Evolutionary conservation across 805 yeast genomes (phyloP), one percentile per base, ranked within the genome.

Genomic region (Wickerhamiella hasegawae): DNA sequence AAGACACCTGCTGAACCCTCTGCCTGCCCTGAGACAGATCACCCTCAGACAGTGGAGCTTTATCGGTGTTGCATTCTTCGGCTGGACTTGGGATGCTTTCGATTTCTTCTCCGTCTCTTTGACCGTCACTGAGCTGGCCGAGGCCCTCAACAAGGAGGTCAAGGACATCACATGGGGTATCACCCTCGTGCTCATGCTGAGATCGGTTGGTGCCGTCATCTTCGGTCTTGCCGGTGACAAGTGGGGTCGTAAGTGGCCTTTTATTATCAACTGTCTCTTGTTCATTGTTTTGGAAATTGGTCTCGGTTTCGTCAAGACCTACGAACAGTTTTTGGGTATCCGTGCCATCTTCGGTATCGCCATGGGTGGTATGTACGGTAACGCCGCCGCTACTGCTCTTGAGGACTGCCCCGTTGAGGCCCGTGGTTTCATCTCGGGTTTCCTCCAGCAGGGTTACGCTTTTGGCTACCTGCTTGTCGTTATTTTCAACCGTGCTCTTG

Each of bases 381-480:
- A 71, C 39, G 68, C 74, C 24, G 67, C 76, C 18, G 76, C 78
- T 8, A 70, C 75, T 4, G 73, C 83, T 5, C 60, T 77, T 22
- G 80, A 74, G 44, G 78, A 75, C 46, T 64, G 72, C 33, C 82
- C 82, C 1, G 51, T 51, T 2, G 59, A 55, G 20, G 71, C 81
- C 11, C 64, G 78, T 46, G 77, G 79, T 27, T 55, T 73, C 31
- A 51, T 77, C 19, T 68, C 76, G 14, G 84, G 84, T 33, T 53
- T 79, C 28, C 69, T 82, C 51, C 93, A 81, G 55, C 78, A 80
- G 52, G 93, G 93, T 41, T 82, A 76, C 44, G 76, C 78, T 9
- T 62, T 76, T 42, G 85, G 84, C 11, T 74, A 73, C 47, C 63
- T 76, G 35, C 58, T 75, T 18, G 79, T 73, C 1, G 76, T 71